Percentiles rank a stretch among this genome's conserved stretches.
Evolutionary conservation across 371 early-diverging fungal species (phyloP).

Genomic region (Mortierella sp.): DNA sequence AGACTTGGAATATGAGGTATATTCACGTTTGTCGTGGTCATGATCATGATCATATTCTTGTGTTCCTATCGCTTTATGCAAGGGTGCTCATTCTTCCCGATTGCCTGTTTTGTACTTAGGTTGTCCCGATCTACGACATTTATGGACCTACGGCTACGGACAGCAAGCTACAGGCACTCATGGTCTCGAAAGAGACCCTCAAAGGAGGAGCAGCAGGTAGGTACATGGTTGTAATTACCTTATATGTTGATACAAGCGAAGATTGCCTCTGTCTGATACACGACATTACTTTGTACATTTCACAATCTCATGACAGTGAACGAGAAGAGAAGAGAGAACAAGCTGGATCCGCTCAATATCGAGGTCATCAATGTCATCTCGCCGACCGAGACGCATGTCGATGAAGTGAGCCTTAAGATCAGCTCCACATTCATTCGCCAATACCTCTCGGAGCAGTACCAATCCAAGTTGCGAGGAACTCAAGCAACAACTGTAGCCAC

Average conservation of each 20-base stretch:
- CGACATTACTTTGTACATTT: no score
- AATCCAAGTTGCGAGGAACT: background rate
- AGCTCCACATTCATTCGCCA: constrained; percentile 75
- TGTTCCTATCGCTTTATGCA: background rate
- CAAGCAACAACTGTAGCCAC: no score
- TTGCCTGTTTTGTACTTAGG: constrained; percentile 40
- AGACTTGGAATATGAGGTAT: constrained; percentile 58
- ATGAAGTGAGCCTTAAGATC: constrained; percentile 68
- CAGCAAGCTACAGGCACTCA: constrained; percentile 78
- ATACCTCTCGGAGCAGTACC: constrained; percentile 33
- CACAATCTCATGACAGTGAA: constrained; percentile 60
- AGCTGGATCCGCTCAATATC: constrained; percentile 68
- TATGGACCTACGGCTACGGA: constrained; percentile 92
- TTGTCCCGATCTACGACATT: constrained; percentile 82
- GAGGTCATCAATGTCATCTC: constrained; percentile 82
- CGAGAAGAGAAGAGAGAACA: constrained; percentile 61
- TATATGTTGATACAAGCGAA: background rate
- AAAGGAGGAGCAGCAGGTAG: constrained; percentile 79
- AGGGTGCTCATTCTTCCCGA: constrained; percentile 3
- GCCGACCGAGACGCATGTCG: constrained; percentile 55
- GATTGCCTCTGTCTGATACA: no score
- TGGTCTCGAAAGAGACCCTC: constrained; percentile 90
- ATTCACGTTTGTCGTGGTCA: no score
- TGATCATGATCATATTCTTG: no score
- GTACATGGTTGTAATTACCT: background rate